phyloP scores from a whole-genome alignment of 768 basidiomycete genomes.

The Mycena epipterygia region DNA sequence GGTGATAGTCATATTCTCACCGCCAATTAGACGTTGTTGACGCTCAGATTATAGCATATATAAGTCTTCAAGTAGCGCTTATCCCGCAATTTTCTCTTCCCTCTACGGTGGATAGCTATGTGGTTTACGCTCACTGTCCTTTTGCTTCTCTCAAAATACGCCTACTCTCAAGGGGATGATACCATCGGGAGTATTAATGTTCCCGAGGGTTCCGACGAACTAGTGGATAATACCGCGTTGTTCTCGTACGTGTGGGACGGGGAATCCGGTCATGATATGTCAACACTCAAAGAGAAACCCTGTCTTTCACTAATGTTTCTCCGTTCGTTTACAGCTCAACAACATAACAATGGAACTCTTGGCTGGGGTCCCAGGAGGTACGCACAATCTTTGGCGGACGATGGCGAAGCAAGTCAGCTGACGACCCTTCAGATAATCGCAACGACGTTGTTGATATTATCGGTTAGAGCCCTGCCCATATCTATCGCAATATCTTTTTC shows the following conservation, averaged over 20 bases:
- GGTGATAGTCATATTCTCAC: too few relatives aligned
- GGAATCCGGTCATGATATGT: conserved; percentile 9
- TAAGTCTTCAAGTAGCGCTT: too few relatives aligned
- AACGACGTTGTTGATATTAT: conserved; percentile 9
- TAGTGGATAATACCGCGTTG: not conserved
- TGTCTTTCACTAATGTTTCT: not conserved
- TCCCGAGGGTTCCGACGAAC: too few relatives aligned
- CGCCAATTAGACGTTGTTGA: too few relatives aligned
- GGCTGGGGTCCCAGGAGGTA: not conserved
- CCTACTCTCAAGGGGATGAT: not conserved
- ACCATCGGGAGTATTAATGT: not conserved
- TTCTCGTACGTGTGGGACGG: conserved; percentile 1
- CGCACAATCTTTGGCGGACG: too few relatives aligned
- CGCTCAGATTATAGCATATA: too few relatives aligned
- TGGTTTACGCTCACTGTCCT: not conserved
- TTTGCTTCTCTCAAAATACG: not conserved
- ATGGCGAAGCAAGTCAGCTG: too few relatives aligned
- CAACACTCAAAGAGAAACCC: not conserved
- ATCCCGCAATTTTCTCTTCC: too few relatives aligned
- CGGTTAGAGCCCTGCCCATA: not conserved
- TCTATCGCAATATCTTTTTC: not conserved
- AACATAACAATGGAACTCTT: conserved; percentile 12
- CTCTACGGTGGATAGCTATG: too few relatives aligned
- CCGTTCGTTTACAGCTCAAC: not conserved
- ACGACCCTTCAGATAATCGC: conserved; percentile 1